Base-by-base conservation (phyloP, 305 asterid species). In the Ilex paraguariensis region DNA sequence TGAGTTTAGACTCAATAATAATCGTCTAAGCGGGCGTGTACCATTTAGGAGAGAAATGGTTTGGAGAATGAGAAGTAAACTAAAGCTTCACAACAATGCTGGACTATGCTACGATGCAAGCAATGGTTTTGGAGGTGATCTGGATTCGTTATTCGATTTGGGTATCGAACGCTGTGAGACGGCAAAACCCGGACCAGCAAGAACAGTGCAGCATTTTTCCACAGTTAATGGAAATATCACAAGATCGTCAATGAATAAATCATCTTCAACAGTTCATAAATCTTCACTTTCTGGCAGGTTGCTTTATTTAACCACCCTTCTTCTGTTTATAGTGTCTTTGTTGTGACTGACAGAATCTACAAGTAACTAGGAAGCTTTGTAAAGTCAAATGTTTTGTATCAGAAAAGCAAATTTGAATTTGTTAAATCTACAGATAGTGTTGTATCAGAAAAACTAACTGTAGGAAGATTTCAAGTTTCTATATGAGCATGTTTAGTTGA, bases 11-110 rank as follows among this genome's bases (percentile, higher is more conserved):
- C 68, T 93, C 51, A 77, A 90, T 5, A 66, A 70, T 42, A 90
- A 90, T 70, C 64, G 16, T 63, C 65, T 93, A 64, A 56, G 50
- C 0, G 97, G 97, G 33, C 76, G 80, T 3, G 66, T 93, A 2
- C 96, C 96, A 4, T 93, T 93, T 49, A 74, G 66, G 49, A 76
- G 92, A 73, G 95, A 90, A 0, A 83, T 66, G 75, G 76, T 93
- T 48, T 87, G 95, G 98, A 84, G 81, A 55, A 89, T 93, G 97
- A 87, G 94, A 55, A 90, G 82, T 54, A 93, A 93, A 48, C 56
- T 90, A 71, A 79, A 78, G 81, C 88, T 93, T 48, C 11, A 56
- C 1, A 79, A 84, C 14, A 90, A 93, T 63, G 36, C 80, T 2
- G 98, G 97, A 15, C 77, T 93, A 0, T 93, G 98, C 49, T 93